Base-by-base conservation (phyloP, 2,329 filamentous ascomycete genomes). In the Tolypocladium nubicola region DNA sequence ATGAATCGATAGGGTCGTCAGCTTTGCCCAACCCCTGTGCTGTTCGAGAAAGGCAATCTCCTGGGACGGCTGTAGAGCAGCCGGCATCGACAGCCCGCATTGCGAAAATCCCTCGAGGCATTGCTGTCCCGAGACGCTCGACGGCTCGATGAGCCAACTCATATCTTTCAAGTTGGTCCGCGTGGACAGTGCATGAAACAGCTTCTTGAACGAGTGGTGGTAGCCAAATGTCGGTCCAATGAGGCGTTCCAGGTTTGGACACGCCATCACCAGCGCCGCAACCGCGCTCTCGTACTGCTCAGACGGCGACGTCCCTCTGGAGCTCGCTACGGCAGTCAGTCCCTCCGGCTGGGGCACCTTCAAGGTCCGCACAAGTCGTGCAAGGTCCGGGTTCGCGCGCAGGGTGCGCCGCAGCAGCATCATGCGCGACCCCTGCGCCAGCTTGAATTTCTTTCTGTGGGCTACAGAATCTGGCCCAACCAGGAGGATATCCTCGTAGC, bases 181-280 rank as follows among this genome's bases (percentile, higher is more conserved):
- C 0, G 83, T 83, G 8, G 82, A 81, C 21, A 87, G 66, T 0
- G 84, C 83, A 59, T 87, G 79, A 57, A 82, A 78, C 11, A 84
- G 71, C 52, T 78, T 77, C 65, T 75, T 79, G 62, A 81, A 84
- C 1, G 76, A 74, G 67, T 84, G 80, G 56, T 79, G 73, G 64
- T 85, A 84, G 4, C 70, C 67, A 2, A 78, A 75, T 56, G 80
- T 75, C 43, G 80, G 79, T 0, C 83, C 83, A 13, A 76, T 70
- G 8, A 87, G 70, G 54, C 76, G 74, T 68, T 87, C 83, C 13
- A 87, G 71, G 61, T 86, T 86, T 2, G 84, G 84, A 57, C 83
- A 87, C 0, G 81, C 79, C 82, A 85, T 84, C 58, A 87, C 74
- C 30, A 87, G 69, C 6, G 83, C 79, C 0, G 83, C 82, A 1